A percentile compares a stretch with the other conserved stretches of the same genome.
These are phyloP conservation scores for Rhizopogon rudus DNA, from an alignment of 768 basidiomycete species.

Conservation along the genomic window DNA sequence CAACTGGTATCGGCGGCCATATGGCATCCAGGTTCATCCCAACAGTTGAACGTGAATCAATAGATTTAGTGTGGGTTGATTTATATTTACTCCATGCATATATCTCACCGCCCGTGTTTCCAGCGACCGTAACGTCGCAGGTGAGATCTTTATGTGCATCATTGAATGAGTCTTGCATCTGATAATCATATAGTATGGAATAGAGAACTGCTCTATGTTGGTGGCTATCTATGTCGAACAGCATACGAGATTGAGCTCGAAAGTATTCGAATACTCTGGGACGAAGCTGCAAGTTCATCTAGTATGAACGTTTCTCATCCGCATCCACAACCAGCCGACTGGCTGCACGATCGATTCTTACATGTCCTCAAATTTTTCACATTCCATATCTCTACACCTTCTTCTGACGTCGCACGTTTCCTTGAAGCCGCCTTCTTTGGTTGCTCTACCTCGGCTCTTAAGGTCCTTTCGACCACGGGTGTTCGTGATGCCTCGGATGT, in stretches of 20 bases:
- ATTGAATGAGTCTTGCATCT: not conserved
- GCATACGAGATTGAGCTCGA: constrained; percentile 83
- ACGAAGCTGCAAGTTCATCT: constrained; percentile 34
- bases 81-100: not conserved
- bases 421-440: constrained; percentile 79
- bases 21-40: constrained; percentile 86
- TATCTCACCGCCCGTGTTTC: not conserved
- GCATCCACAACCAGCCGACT: constrained; percentile 39
- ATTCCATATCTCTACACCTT: constrained; percentile 85
- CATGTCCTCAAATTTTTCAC: constrained; percentile 90
- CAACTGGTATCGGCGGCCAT: constrained; percentile 74
- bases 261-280: constrained; percentile 58
- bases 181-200: constrained; percentile 66
- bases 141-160: constrained; percentile 32
- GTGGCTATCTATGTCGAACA: constrained; percentile 75
- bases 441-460: constrained; percentile 51
- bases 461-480: constrained; percentile 73
- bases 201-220: constrained; percentile 78
- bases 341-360: constrained; percentile 56
- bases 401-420: constrained; percentile 62
- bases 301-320: constrained; percentile 21
- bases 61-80: constrained; percentile 72
- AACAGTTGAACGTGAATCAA: constrained; percentile 92
- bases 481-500: constrained; percentile 62
- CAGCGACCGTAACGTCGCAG: constrained; percentile 78